Evolutionary conservation across 768 basidiomycete genomes (phyloP), one percentile per base, ranked within the genome.

Genomic region (Amanita molliuscula): DNA sequence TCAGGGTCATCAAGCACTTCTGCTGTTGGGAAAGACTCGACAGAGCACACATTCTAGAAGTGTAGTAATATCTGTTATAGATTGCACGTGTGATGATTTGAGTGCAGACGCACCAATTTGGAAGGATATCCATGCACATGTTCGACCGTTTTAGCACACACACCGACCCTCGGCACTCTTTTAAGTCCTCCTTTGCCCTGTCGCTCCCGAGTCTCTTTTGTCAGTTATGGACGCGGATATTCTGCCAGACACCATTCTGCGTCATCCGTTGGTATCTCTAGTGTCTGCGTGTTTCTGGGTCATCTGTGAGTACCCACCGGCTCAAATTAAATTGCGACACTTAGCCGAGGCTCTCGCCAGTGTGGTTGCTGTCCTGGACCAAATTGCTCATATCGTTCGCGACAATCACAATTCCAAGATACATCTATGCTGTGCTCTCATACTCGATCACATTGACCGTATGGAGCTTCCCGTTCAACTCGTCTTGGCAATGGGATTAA

Each of bases 401-500:
- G 10, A 94, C 94, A 2, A 85, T 97, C 50, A 84, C 85, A 7
- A 59, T 93, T 11, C 94, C 94, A 1, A 75, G 81, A 52, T 76
- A 75, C 65, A 82, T 91, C 38, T 91, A 89, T 60, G 73, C 78
- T 15, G 67, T 87, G 10, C 73, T 92, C 21, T 90, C 88, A 9
- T 92, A 91, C 61, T 90, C 90, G 4, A 82, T 92, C 78, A 93
- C 90, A 1, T 71, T 93, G 55, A 91, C 88, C 49, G 90, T 89
- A 60, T 42, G 79, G 59, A 21, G 20, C 15, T 6, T 33, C 28
- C 20, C 26, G 41, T 33, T 46, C 28, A 26, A 20, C 9, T 47
- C 31, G 11, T 13, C 31, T 13, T 42, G 25, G 43, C 23, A 53
- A 48, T 52, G 48, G 5, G 44, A 50, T 16, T 38, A 53, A 42